A percentile compares a stretch with the other conserved stretches of the same genome.
These are phyloP conservation scores for Cryptosporidium ubiquitum DNA, from an alignment of 169 alveolate genomes.

Conservation along the genomic window DNA sequence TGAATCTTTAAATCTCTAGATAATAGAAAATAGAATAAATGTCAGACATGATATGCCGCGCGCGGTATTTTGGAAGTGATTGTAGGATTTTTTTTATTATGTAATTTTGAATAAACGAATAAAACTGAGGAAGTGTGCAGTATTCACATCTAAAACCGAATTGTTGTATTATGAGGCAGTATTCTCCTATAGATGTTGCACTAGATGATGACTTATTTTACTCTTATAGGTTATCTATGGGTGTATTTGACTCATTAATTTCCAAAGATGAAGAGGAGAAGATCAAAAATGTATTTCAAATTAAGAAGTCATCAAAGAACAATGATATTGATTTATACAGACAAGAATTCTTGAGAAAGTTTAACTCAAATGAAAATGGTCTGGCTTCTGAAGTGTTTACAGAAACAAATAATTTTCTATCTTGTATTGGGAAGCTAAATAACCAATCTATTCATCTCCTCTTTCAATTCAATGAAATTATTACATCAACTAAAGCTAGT, in stretches of 20 bases:
- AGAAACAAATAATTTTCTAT: constrained; percentile 13
- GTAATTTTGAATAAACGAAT: not conserved
- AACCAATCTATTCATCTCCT: constrained; percentile 26
- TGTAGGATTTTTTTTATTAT: not conserved
- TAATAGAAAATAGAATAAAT: not conserved
- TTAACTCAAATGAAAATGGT: not conserved
- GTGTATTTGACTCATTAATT: constrained; percentile 20
- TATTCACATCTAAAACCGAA: not conserved
- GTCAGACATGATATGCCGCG: constrained; percentile 15
- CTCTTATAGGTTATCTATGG: constrained; percentile 22
- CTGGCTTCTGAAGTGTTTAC: not conserved
- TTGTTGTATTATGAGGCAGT: constrained; percentile 4
- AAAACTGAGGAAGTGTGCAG: not conserved
- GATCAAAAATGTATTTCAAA: not conserved
- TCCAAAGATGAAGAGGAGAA: constrained; percentile 17
- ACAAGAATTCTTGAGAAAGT: not conserved
- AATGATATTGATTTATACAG: not conserved
- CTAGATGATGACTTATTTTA: constrained; percentile 44
- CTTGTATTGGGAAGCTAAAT: constrained; percentile 3
- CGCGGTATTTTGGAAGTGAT: not conserved
- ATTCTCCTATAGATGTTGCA: constrained; percentile 32
- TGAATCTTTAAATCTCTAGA: not conserved
- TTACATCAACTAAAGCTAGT: not conserved
- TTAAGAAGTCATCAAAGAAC: not conserved
- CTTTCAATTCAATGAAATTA: not conserved